A percentile compares a stretch with the other conserved stretches of the same genome.
Evolutionary conservation across 176 grass and related monocot species (phyloP).

Genomic region (Carex kokanica): DNA sequence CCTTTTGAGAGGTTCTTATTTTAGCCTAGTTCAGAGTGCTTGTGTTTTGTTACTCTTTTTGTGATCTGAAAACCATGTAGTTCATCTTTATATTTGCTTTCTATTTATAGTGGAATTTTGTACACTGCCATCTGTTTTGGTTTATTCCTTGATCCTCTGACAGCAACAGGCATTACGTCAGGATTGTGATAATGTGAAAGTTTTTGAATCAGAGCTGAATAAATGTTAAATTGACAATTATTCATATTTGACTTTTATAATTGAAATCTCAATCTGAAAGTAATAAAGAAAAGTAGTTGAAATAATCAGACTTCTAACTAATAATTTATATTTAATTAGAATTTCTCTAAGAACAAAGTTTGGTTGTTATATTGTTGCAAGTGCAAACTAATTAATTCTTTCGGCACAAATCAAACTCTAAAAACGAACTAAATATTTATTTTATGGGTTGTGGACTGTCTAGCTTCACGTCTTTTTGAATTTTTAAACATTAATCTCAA

Average conservation of each 20-base stretch:
- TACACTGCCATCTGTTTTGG: background rate
- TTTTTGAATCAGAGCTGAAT: background rate
- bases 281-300: background rate
- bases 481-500: too few relatives aligned
- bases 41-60: background rate
- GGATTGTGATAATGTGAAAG: background rate
- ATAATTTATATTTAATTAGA: background rate
- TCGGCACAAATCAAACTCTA: too few relatives aligned
- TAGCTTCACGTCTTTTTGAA: too few relatives aligned
- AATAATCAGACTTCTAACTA: background rate
- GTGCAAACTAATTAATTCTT: too few relatives aligned
- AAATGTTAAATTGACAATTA: background rate
- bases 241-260: background rate
- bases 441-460: too few relatives aligned
- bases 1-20: background rate
- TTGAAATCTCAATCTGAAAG: background rate
- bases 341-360: background rate
- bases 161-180: background rate
- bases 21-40: constrained; percentile 5
- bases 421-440: too few relatives aligned
- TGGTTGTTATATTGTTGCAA: background rate
- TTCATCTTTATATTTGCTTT: background rate
- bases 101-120: background rate
- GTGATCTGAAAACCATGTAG: background rate
- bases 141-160: background rate